A percentile compares a stretch with the other conserved stretches of the same genome.
Evolutionary conservation across 176 grass and related monocot genomes (phyloP).

Genomic region (Rhipidocladum racemiflorum): DNA sequence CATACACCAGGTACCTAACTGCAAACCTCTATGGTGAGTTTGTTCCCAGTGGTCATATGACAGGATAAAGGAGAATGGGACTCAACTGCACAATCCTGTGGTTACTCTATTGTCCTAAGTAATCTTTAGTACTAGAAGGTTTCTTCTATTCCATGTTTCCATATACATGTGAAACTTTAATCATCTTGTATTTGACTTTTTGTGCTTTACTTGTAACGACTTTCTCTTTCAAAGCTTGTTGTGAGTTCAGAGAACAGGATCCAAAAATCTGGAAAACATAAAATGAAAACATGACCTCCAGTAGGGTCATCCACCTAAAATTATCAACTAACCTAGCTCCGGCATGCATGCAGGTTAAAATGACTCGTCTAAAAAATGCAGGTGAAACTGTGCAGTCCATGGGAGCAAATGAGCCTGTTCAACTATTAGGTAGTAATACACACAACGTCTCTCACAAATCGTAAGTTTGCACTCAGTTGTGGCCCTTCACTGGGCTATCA

Average conservation of each 20-base stretch:
- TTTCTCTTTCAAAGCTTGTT: neutral
- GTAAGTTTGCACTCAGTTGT: neutral
- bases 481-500: conserved; percentile 2
- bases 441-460: neutral
- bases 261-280: neutral
- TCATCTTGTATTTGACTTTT: neutral
- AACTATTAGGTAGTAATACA: neutral
- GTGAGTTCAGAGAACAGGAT: conserved; percentile 5
- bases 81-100: neutral
- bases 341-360: conserved; percentile 3
- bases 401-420: neutral
- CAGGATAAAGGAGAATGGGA: conserved; percentile 4
- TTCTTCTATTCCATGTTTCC: neutral
- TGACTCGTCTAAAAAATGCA: neutral
- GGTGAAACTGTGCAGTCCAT: neutral
- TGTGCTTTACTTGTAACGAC: neutral
- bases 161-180: neutral
- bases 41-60: neutral
- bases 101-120: conserved; percentile 9
- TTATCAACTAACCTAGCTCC: neutral
- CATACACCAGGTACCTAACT: conserved; percentile 12
- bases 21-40: neutral
- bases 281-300: neutral
- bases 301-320: neutral
- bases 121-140: neutral